Conservation (phyloP, 768 basidiomycete species). For the Tricholoma sp. region DNA sequence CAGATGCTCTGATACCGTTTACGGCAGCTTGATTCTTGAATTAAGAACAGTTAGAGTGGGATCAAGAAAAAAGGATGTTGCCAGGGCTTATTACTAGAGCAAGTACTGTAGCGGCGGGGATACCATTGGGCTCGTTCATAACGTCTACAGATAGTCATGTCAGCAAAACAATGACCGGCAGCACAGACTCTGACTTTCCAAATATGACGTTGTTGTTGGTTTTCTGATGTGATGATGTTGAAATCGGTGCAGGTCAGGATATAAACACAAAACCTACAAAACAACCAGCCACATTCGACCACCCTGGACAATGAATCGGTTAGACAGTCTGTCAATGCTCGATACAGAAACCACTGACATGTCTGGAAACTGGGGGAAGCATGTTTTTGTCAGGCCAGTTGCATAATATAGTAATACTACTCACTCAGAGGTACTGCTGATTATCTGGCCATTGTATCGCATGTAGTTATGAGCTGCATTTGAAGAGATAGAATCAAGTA, state of each 20-base stretch:
- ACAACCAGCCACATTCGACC: conserved; percentile 50
- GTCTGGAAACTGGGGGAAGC: conserved; percentile 37
- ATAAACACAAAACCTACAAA: conserved; percentile 36
- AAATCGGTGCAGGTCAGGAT: background rate
- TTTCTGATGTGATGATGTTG: conserved; percentile 22
- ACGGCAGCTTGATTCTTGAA: conserved; percentile 57
- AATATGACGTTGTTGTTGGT: conserved; percentile 52
- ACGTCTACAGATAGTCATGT: conserved; percentile 27
- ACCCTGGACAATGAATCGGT: conserved; percentile 29
- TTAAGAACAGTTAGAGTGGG: background rate
- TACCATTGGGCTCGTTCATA: conserved; percentile 64
- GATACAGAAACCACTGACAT: conserved; percentile 28
- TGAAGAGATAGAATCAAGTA: background rate
- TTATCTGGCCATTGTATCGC: conserved; percentile 49
- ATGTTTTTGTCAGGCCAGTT: background rate
- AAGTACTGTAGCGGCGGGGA: conserved; percentile 47
- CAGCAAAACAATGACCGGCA: background rate
- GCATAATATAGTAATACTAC: conserved; percentile 12
- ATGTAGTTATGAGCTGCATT: conserved; percentile 53
- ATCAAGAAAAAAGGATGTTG: background rate
- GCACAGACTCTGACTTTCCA: conserved; percentile 22
- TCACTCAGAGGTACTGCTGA: conserved; percentile 44
- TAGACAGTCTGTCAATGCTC: background rate
- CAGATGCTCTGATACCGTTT: conserved; percentile 57
- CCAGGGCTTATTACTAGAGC: conserved; percentile 31